Evolutionary conservation across 495 filamentous ascomycete species (phyloP).

Genomic region (Penicillium manginii): DNA sequence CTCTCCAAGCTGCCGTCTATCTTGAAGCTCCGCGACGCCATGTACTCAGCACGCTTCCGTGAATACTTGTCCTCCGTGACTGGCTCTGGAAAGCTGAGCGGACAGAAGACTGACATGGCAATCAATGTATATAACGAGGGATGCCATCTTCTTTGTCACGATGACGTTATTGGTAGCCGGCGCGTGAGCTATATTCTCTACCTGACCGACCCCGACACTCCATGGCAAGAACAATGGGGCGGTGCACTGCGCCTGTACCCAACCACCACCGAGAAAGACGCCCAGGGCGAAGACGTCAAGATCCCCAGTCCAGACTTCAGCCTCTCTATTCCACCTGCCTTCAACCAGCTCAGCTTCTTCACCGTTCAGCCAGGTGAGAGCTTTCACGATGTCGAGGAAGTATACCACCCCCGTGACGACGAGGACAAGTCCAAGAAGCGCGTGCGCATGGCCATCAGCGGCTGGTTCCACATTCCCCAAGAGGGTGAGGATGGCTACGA

Average conservation of each 20-base stretch:
- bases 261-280: slow-evolving; percentile 67
- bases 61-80: slow-evolving; percentile 85
- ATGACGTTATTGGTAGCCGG: slow-evolving; percentile 95
- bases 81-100: slow-evolving; percentile 82
- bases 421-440: slow-evolving; percentile 68
- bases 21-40: slow-evolving; percentile 81
- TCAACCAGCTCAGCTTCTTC: slow-evolving; percentile 98
- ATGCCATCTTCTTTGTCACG: slow-evolving; percentile 93
- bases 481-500: slow-evolving; percentile 93
- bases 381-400: slow-evolving; percentile 98
- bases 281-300: slow-evolving; percentile 66
- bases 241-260: slow-evolving; percentile 90
- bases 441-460: slow-evolving; percentile 94
- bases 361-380: slow-evolving; percentile 96
- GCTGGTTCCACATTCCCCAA: slow-evolving; percentile 99
- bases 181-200: slow-evolving; percentile 97
- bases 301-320: slow-evolving; percentile 75
- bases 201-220: slow-evolving; percentile 86
- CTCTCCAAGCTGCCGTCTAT: slow-evolving; percentile 83
- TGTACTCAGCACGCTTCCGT: slow-evolving; percentile 90
- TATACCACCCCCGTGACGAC: slow-evolving; percentile 72
- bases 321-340: slow-evolving; percentile 86
- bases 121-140: slow-evolving; percentile 98
- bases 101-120: slow-evolving; percentile 97
- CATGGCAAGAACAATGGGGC: slow-evolving; percentile 93